phyloP scores from a whole-genome alignment of 83 land plant genomes.

The Larix sibirica region DNA sequence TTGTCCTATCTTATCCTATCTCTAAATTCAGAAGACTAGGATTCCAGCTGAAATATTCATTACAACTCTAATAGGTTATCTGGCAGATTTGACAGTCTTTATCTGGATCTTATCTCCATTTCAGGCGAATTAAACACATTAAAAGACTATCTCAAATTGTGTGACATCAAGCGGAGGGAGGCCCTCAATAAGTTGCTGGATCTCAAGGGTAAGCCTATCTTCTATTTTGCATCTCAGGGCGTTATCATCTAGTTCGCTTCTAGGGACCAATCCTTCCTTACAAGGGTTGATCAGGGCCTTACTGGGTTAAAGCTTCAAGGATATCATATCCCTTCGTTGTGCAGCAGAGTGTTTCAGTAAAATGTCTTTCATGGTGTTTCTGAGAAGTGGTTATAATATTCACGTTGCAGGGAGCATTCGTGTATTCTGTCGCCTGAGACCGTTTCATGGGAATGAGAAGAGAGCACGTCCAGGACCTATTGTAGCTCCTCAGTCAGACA shows the following conservation, averaged over 20 bases:
- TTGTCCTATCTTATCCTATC: no score
- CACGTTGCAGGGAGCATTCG: constrained; percentile 65
- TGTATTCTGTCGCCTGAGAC: constrained; percentile 78
- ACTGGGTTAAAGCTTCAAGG: no score
- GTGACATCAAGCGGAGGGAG: constrained; percentile 38
- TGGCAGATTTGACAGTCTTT: no score
- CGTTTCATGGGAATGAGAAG: constrained; percentile 34
- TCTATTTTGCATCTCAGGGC: neutral
- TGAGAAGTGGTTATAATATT: neutral
- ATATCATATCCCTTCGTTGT: no score
- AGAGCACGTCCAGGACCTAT: constrained; percentile 32
- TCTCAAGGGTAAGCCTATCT: constrained; percentile 39
- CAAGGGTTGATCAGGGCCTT: no score
- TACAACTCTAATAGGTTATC: no score
- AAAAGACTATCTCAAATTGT: constrained; percentile 30
- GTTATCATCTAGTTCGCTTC: no score
- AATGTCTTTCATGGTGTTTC: neutral
- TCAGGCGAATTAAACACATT: constrained; percentile 39
- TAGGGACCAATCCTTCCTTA: no score
- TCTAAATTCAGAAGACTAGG: no score
- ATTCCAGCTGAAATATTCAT: no score
- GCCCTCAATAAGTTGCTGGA: constrained; percentile 51
- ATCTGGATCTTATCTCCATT: neutral
- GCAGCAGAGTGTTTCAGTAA: neutral
- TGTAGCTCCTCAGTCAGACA: constrained; percentile 32